Conservation (phyloP, 1,284 basidiomycete genomes). For the Bondarzewia mesenterica region DNA sequence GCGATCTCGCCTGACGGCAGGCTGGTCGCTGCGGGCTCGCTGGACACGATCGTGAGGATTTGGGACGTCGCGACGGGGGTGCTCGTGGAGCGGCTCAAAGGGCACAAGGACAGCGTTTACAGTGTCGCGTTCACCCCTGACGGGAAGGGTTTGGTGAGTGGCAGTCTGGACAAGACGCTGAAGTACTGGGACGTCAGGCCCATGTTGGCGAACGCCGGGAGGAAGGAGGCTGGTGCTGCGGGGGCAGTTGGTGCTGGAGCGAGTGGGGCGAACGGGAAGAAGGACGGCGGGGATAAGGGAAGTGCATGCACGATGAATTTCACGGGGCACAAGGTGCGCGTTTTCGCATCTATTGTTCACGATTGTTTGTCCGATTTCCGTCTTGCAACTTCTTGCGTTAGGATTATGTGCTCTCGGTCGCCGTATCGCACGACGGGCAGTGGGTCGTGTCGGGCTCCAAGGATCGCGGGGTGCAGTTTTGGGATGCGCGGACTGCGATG, state of each 20-base stretch:
- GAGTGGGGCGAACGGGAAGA: conserved; percentile 13
- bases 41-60: conserved; percentile 70
- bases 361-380: background rate
- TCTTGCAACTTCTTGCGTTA: conserved; percentile 17
- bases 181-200: conserved; percentile 61
- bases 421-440: conserved; percentile 62
- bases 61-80: conserved; percentile 65
- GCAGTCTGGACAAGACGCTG: conserved; percentile 68
- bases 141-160: conserved; percentile 59
- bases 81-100: conserved; percentile 61
- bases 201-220: conserved; percentile 7
- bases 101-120: conserved; percentile 74
- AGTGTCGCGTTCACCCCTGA: conserved; percentile 72
- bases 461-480: conserved; percentile 72
- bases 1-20: conserved; percentile 62
- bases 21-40: conserved; percentile 61
- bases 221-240: conserved; percentile 16
- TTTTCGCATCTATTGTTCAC: background rate
- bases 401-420: conserved; percentile 58
- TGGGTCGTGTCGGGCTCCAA: conserved; percentile 78
- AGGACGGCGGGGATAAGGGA: conserved; percentile 29
- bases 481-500: conserved; percentile 60
- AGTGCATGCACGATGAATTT: conserved; percentile 54
- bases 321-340: conserved; percentile 57
- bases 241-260: conserved; percentile 15